Evolutionary conservation across 257 asterid species (phyloP).

Genomic region (Solanum lignicaule): DNA sequence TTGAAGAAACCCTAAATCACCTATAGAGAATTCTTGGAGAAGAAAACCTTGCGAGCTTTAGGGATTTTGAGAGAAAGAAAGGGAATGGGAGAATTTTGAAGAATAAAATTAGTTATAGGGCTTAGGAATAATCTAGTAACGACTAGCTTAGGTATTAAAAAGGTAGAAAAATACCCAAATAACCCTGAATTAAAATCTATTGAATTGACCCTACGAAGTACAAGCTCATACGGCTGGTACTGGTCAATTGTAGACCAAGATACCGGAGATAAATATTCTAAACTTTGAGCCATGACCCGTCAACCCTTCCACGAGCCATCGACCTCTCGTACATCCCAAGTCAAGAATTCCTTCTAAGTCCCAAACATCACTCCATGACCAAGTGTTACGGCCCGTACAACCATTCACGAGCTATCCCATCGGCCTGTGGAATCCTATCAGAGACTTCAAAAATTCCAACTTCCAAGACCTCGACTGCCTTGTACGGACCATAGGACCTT

Average conservation of each 20-base stretch:
- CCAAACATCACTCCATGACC: neutral
- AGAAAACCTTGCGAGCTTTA: too few species aligned
- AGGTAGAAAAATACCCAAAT: neutral
- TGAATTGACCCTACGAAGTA: neutral
- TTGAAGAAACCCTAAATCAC: too few species aligned
- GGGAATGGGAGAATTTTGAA: neutral
- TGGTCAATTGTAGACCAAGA: neutral
- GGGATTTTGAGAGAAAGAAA: neutral
- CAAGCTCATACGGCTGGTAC: neutral
- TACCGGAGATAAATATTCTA: neutral
- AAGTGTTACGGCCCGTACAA: neutral
- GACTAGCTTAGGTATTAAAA: neutral
- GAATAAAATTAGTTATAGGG: neutral
- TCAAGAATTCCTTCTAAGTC: neutral
- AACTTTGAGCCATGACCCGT: neutral
- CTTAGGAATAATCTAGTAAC: neutral
- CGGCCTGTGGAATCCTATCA: too few species aligned
- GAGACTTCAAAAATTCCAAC: neutral
- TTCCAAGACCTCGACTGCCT: neutral
- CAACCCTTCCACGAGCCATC: neutral
- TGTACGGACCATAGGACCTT: neutral
- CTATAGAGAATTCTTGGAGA: too few species aligned
- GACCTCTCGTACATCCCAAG: neutral
- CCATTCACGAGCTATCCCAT: neutral
- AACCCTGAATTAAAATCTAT: neutral